Base-by-base conservation (phyloP, 208 protist species). In the Leishmania lainsoni region DNA sequence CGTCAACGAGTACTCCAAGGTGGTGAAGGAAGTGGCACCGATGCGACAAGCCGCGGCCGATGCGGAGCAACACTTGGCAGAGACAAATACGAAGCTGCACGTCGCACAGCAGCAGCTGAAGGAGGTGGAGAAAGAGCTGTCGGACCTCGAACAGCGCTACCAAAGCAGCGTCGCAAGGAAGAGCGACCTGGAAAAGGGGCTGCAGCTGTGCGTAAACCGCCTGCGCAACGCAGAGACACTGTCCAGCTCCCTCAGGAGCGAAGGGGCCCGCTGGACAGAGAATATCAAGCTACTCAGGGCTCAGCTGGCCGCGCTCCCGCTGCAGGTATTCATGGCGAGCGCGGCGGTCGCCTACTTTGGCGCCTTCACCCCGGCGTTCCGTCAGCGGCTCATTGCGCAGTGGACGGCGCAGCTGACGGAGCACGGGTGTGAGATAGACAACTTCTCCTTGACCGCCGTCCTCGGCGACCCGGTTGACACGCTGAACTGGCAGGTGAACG, bases 401-500 rank as follows among this genome's bases (percentile, higher is more conserved):
- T 99, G 98, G 98, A 52, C 91, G 52, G 81, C 83, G 61, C 84
- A 91, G 63, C 85, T 95, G 71, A 26, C 71, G n/a, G 79, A 82
- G 54, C 83, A 88, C 42, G 86, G 83, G 52, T 89, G 98, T 22
- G 90, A 95, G 29, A 79, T 96, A 32, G 73, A 59, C 8, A 82
- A 81, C 61, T 97, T 80, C 48, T 80, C 80, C 5, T 79, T 93
- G 42, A 86, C 84, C 32, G 83, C 80, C 26, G 95, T 94, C 17
- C 91, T 99, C 3, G 96, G 95, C 61, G 97, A 99, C 83, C 98
- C 98, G 22, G 93, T 99, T 52, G 92, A 98, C 84, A 98, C 98
- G n/a, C 92, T 99, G 10, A 98, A 98, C 71, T 99, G 99, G 99
- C 95, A 98, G 76, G 97, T 99, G 51, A 94, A 97, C 83, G 97